Percentiles rank a stretch among this genome's conserved stretches.
Conservation (phyloP, 352 stramenopile genomes). For the Phytophthora idaei region DNA sequence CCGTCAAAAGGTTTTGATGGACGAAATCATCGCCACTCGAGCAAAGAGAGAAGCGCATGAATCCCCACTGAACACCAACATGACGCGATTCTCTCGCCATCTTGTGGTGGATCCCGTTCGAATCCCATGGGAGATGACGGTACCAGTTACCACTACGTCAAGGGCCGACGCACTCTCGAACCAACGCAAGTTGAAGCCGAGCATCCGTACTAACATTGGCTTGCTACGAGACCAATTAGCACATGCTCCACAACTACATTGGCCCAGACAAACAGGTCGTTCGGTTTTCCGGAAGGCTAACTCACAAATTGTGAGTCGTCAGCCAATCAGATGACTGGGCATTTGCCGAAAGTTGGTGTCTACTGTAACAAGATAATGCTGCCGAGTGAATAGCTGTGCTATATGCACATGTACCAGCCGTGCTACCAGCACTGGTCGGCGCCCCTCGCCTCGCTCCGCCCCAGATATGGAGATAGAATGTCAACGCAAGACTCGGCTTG, state of each 20-base stretch:
- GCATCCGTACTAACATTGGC: constrained; percentile 60
- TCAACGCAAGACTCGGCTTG: too few species aligned
- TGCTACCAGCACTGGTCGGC: too few species aligned
- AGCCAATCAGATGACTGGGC: too few species aligned
- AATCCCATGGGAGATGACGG: constrained; percentile 75
- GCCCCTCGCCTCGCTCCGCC: too few species aligned
- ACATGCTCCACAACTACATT: constrained; percentile 57
- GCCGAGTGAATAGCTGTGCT: too few species aligned
- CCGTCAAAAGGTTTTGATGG: constrained; percentile 30
- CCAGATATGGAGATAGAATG: too few species aligned
- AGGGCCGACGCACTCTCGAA: constrained; percentile 33
- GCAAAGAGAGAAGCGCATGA: constrained; percentile 15
- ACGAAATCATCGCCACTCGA: constrained; percentile 20
- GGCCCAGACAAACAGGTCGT: constrained; percentile 52
- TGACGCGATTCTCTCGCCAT: constrained; percentile 47
- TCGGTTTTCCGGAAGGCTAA: constrained; percentile 23
- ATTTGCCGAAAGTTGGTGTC: too few species aligned
- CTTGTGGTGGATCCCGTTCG: constrained; percentile 56
- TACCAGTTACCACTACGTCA: constrained; percentile 37
- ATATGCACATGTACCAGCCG: too few species aligned
- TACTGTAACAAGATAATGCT: too few species aligned
- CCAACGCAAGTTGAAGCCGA: constrained; percentile 68
- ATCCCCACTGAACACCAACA: constrained; percentile 11
- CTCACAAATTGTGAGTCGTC: too few species aligned
- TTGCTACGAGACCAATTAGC: constrained; percentile 65